A percentile compares a stretch with the other conserved stretches of the same genome.
Evolutionary conservation across 331 rosid species (phyloP).

Genomic region (Quercus lobata): DNA sequence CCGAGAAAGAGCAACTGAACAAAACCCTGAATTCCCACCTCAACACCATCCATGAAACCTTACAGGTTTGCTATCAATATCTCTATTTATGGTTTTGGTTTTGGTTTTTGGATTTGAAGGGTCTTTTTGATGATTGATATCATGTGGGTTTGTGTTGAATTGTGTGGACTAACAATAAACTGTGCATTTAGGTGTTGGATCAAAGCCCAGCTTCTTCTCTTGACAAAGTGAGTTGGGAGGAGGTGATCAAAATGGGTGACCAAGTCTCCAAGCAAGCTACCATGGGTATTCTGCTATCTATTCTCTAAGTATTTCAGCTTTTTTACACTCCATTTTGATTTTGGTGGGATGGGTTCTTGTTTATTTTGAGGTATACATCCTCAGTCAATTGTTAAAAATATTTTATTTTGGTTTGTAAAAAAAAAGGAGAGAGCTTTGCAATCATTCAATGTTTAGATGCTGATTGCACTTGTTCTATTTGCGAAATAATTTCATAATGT

Average conservation of each 20-base stretch:
- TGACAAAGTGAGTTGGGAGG: constrained; percentile 68
- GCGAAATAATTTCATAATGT: no score
- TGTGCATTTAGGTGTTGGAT: constrained; percentile 56
- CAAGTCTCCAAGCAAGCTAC: constrained; percentile 84
- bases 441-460: not conserved
- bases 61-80: constrained; percentile 30
- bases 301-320: not conserved
- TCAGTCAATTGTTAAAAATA: not conserved
- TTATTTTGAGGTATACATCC: not conserved
- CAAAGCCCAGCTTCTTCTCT: constrained; percentile 56
- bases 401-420: not conserved
- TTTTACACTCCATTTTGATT: not conserved
- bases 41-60: constrained; percentile 63
- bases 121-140: not conserved
- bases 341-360: not conserved
- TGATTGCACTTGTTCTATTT: not conserved
- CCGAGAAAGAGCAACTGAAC: constrained; percentile 49
- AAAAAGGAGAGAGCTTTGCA: not conserved
- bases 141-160: not conserved
- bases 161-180: not conserved
- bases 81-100: no score
- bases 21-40: constrained; percentile 47
- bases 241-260: constrained; percentile 60
- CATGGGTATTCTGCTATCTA: constrained; percentile 36
- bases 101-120: not conserved